Base-by-base conservation (phyloP, 2,329 filamentous ascomycete species). In the Dactylellina leptospora region DNA sequence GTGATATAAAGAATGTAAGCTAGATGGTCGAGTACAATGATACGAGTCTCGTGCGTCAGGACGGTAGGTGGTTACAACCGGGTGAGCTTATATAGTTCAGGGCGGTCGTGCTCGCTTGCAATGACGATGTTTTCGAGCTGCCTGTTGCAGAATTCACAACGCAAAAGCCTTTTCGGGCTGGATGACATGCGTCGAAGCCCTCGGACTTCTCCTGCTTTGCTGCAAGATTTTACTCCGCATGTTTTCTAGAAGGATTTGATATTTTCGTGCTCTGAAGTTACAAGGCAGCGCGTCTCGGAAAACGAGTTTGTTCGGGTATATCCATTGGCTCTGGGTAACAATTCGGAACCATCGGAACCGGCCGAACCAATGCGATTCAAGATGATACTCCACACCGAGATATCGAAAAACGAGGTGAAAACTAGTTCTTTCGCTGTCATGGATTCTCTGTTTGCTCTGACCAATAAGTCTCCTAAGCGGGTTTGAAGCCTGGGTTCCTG, bases 121-220 rank as follows among this genome's bases (percentile, higher is more conserved):
- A 22, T 27, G 27, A 4, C 4, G 23, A n/a, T 44, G 27, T 25
- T 59, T 44, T 28, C 27, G 10, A 68, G 45, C 62, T 68, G 53
- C 62, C 62, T 27, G 47, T 68, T 68, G 54, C 45, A 54, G 62
- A 54, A 55, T 11, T 18, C 30, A 22, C 62, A 68, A 68, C 54
- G 40, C 62, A 60, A 60, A 47, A 55, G 8, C n/a, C 16, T 13
- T 18, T 10, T 16, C 11, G 22, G 22, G 10, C 23, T 23, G 38
- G 20, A 38, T 22, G 10, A 20, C 10, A 25, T 18, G 44, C n/a
- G 10, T 10, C n/a, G 13, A 40, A 11, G 11, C 6, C 8, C 22
- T 64, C 61, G 61, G 61, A 20, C 30, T 50, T 66, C 61, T 66
- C 61, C 61, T 42, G 28, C 16, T 45, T 6, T 33, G 38, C 38